phyloP scores from a whole-genome alignment of 2,329 filamentous ascomycete genomes.

The Neopestalotiopsis sp. region DNA sequence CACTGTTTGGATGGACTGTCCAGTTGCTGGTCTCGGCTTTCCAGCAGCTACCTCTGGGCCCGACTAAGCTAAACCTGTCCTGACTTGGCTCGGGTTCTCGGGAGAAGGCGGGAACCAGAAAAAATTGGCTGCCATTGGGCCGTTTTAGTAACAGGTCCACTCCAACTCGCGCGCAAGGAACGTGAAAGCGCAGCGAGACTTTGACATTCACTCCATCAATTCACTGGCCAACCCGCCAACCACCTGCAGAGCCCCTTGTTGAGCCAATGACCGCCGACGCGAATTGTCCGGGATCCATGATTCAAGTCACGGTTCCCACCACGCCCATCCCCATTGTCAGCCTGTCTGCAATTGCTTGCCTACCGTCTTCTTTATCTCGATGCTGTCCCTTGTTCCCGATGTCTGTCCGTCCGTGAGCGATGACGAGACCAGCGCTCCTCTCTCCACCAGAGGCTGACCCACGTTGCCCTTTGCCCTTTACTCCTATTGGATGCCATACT shows the following conservation, averaged over 20 bases:
- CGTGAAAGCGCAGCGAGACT: not conserved
- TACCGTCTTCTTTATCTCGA: not conserved
- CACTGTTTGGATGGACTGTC: slow-evolving; percentile 8
- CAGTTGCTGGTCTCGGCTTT: not conserved
- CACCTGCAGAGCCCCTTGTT: not conserved
- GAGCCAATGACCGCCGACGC: slow-evolving; percentile 7
- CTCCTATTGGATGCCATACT: not conserved
- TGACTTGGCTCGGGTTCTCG: slow-evolving; percentile 13
- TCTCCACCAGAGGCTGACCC: slow-evolving; percentile 10
- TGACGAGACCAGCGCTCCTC: not conserved
- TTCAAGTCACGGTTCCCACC: not conserved
- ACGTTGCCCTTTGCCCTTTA: slow-evolving; percentile 3
- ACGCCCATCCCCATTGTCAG: not conserved
- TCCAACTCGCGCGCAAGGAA: no score
- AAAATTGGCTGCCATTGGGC: slow-evolving; percentile 11
- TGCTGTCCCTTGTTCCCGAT: slow-evolving; percentile 2
- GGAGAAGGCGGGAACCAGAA: slow-evolving; percentile 18
- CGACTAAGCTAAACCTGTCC: not conserved
- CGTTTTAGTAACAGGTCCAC: not conserved
- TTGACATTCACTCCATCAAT: not conserved
- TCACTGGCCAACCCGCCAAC: not conserved
- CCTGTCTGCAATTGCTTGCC: not conserved
- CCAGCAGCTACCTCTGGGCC: not conserved
- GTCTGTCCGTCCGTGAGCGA: not conserved
- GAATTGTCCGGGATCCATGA: slow-evolving; percentile 7